Evolutionary conservation across 2,329 filamentous ascomycete genomes (phyloP).

Genomic region (Talaromyces pinophilus): DNA sequence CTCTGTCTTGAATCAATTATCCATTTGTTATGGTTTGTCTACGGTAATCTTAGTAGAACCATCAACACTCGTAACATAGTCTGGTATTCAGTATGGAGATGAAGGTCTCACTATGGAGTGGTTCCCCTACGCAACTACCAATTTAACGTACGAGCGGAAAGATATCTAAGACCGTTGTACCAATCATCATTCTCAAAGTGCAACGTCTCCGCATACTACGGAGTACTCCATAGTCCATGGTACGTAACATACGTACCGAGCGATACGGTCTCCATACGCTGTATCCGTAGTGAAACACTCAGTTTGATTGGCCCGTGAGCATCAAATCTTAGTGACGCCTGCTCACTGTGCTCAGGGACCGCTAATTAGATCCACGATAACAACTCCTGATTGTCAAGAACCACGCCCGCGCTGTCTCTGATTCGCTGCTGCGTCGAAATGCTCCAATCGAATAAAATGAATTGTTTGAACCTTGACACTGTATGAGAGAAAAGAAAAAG

Average conservation of each 20-base stretch:
- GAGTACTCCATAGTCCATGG: neutral
- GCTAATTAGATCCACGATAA: slow-evolving; percentile 12
- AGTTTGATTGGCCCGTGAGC: neutral
- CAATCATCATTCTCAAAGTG: neutral
- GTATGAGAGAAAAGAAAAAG: slow-evolving; percentile 5
- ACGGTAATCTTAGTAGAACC: neutral
- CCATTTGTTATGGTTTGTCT: neutral
- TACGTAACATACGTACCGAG: neutral
- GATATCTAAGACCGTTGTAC: neutral
- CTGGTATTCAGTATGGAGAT: neutral
- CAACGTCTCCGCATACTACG: slow-evolving; percentile 7
- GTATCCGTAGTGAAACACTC: neutral
- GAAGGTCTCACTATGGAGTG: neutral
- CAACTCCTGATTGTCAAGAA: slow-evolving; percentile 9
- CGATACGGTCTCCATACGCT: neutral
- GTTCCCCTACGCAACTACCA: neutral
- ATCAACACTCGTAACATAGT: neutral
- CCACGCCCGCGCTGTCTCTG: neutral
- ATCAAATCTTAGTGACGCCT: neutral
- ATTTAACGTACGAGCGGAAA: neutral
- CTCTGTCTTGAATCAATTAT: neutral
- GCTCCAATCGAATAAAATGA: slow-evolving; percentile 3
- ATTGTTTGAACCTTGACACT: neutral
- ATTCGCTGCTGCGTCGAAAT: slow-evolving; percentile 4
- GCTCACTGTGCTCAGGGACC: slow-evolving; percentile 8